Evolutionary conservation across 1,284 basidiomycete species (phyloP).

Genomic region (Flammula alnicola): DNA sequence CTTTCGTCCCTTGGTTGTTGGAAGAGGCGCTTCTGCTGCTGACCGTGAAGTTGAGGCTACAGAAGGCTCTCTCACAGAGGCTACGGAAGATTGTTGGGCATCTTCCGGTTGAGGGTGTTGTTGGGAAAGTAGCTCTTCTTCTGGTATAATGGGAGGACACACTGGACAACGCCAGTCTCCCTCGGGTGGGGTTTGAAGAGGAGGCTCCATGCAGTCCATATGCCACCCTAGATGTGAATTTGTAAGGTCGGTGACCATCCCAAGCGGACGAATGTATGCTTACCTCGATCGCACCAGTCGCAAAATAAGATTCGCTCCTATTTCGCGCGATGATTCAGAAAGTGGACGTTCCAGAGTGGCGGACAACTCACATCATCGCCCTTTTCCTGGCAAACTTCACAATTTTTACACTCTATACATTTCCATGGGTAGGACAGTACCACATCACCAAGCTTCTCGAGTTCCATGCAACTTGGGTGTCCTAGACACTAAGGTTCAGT

Average conservation of each 20-base stretch:
- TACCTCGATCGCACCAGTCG: constrained; percentile 92
- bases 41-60: constrained; percentile 57
- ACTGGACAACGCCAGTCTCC: constrained; percentile 79
- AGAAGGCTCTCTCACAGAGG: constrained; percentile 40
- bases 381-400: constrained; percentile 86
- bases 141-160: constrained; percentile 48
- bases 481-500: constrained; percentile 45
- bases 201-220: constrained; percentile 83
- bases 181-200: constrained; percentile 70
- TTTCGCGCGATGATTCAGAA: constrained; percentile 10
- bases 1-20: constrained; percentile 17
- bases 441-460: constrained; percentile 55
- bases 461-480: constrained; percentile 79
- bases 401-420: constrained; percentile 93
- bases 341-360: constrained; percentile 8
- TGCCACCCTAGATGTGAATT: constrained; percentile 75
- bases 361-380: constrained; percentile 82
- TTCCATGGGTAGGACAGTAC: constrained; percentile 82
- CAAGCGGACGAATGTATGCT: constrained; percentile 24
- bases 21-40: constrained; percentile 11
- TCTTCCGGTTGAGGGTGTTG: constrained; percentile 22
- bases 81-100: constrained; percentile 16
- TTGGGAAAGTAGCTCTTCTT: constrained; percentile 21
- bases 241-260: constrained; percentile 2
- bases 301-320: constrained; percentile 90